Evolutionary conservation across 345 rosid genomes (phyloP).

Genomic region (Salix exigua): DNA sequence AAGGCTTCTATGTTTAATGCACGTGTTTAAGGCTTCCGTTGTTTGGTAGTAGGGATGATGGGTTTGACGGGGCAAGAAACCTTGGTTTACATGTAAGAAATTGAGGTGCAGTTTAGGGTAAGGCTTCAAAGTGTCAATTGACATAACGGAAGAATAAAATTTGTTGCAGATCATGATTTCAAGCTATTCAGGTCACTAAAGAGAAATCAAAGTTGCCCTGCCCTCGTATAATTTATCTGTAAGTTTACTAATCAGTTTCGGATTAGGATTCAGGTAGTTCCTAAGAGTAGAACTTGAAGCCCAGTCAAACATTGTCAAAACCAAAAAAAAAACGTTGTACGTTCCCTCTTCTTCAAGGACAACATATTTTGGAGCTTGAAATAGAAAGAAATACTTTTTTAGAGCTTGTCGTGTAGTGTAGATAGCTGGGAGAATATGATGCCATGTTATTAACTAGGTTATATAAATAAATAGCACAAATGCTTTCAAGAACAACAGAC

Average conservation of each 20-base stretch:
- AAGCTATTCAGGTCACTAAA: no score
- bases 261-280: no score
- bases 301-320: no score
- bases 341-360: no score
- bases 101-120: not conserved
- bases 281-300: no score
- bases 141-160: not conserved
- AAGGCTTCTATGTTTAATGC: no score
- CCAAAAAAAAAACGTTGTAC: no score
- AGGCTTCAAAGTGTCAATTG: not conserved
- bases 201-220: not conserved
- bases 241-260: no score
- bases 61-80: not conserved
- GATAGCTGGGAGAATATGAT: not conserved
- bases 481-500: not conserved
- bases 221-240: no score
- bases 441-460: not conserved
- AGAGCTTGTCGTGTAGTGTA: not conserved
- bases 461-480: not conserved
- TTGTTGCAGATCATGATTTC: not conserved
- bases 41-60: conserved; percentile 11
- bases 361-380: no score
- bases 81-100: conserved; percentile 12
- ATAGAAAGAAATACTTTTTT: no score
- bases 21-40: conserved; percentile 15